A percentile compares a stretch with the other conserved stretches of the same genome.
phyloP scores from a whole-genome alignment of 208 protist genomes.

The Polymyxa betae region DNA sequence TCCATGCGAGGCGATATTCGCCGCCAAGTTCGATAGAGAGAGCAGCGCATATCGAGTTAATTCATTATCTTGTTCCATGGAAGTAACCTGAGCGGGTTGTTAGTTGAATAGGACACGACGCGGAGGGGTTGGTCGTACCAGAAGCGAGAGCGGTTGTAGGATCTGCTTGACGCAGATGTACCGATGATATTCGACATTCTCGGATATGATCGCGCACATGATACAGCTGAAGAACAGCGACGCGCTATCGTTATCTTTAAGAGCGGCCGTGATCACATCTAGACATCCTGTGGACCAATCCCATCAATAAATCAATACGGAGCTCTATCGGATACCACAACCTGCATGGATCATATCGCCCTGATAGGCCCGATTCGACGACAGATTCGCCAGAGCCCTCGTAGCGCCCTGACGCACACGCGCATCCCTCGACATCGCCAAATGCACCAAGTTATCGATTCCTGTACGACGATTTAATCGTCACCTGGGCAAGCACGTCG shows the following conservation, averaged over 20 bases:
- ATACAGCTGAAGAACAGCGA: slow-evolving; percentile 31
- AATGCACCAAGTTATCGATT: slow-evolving; percentile 44
- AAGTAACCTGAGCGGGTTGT: background rate
- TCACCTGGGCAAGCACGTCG: background rate
- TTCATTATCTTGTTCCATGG: background rate
- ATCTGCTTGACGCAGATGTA: slow-evolving; percentile 39
- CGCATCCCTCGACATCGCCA: slow-evolving; percentile 4
- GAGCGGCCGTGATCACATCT: slow-evolving; percentile 44
- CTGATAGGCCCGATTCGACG: slow-evolving; percentile 26
- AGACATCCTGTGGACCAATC: background rate
- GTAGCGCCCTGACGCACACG: slow-evolving; percentile 28
- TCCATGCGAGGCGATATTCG: slow-evolving; percentile 8
- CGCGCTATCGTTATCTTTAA: slow-evolving; percentile 19
- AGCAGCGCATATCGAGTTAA: slow-evolving; percentile 28
- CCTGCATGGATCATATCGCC: slow-evolving; percentile 37
- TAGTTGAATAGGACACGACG: background rate
- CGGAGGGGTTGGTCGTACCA: background rate
- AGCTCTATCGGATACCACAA: background rate
- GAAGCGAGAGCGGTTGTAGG: slow-evolving; percentile 26
- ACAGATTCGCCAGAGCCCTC: slow-evolving; percentile 47
- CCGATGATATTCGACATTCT: slow-evolving; percentile 13
- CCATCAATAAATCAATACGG: background rate
- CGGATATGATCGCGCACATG: slow-evolving; percentile 45
- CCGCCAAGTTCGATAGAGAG: slow-evolving; percentile 30
- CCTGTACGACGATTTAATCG: background rate